Percentiles rank a stretch among this genome's conserved stretches.
phyloP scores from a whole-genome alignment of 108 stramenopile genomes.

The Nitzschia inconspicua region DNA sequence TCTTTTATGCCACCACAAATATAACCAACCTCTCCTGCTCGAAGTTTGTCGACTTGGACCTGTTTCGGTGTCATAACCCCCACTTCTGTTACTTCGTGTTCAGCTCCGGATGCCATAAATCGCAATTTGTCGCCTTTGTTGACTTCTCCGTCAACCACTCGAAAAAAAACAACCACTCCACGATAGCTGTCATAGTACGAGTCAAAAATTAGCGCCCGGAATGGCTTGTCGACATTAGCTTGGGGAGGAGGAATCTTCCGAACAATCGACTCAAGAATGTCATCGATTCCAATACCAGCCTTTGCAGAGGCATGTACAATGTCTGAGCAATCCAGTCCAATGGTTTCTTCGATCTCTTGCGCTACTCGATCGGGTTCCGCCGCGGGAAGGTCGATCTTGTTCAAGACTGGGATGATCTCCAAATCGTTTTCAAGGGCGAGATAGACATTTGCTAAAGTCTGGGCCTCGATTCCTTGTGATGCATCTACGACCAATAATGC shows the following conservation, averaged over 20 bases:
- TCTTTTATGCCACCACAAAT: conserved; percentile 90
- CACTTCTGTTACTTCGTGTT: conserved; percentile 91
- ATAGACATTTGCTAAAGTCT: conserved; percentile 98
- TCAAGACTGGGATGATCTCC: conserved; percentile 97
- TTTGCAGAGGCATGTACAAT: conserved; percentile 90
- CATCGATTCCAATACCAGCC: conserved; percentile 90
- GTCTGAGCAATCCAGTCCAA: conserved; percentile 91
- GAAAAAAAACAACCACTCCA: conserved; percentile 95
- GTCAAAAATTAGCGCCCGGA: conserved; percentile 95
- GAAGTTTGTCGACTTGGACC: conserved; percentile 62
- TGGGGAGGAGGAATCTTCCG: conserved; percentile 83
- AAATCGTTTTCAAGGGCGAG: conserved; percentile 95
- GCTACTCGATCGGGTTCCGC: conserved; percentile 95
- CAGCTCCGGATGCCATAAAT: conserved; percentile 62
- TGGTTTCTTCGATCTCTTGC: conserved; percentile 91
- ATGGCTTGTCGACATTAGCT: conserved; percentile 38
- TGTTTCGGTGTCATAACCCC: conserved; percentile 92
- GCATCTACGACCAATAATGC: conserved; percentile 97
- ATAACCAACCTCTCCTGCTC: conserved; percentile 95
- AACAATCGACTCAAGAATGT: conserved; percentile 93
- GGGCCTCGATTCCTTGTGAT: conserved; percentile 98
- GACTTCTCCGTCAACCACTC: conserved; percentile 92
- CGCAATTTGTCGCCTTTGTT: conserved; percentile 77
- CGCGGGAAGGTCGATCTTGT: conserved; percentile 98
- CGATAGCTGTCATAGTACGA: conserved; percentile 94